Conservation (phyloP, 805 yeast species). For the Kluyveromyces siamensis region DNA sequence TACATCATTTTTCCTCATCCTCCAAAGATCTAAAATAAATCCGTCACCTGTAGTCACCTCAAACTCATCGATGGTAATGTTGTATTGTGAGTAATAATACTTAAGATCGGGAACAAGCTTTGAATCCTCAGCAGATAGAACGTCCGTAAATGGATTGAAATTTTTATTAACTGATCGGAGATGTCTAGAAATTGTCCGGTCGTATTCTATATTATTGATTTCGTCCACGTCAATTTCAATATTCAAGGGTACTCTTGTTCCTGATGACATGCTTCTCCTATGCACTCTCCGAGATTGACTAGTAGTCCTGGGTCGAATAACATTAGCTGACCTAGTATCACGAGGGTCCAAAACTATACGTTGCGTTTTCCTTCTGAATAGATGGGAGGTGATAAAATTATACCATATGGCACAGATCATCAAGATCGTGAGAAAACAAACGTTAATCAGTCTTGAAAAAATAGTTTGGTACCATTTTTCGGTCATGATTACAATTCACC, state of each 20-base stretch:
- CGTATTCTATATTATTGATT: constrained; percentile 22
- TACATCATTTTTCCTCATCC: constrained; percentile 25
- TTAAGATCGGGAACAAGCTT: constrained; percentile 44
- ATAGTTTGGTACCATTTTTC: constrained; percentile 4
- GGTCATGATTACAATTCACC: neutral
- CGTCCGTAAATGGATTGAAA: constrained; percentile 22
- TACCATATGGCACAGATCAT: constrained; percentile 25
- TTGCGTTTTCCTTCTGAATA: constrained; percentile 8
- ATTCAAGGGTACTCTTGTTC: constrained; percentile 15
- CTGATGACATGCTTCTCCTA: constrained; percentile 10
- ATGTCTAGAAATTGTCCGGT: constrained; percentile 19
- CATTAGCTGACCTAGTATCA: constrained; percentile 22
- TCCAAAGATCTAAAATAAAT: constrained; percentile 55
- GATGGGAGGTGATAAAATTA: constrained; percentile 19
- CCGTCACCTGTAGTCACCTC: constrained; percentile 73
- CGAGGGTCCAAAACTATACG: constrained; percentile 16
- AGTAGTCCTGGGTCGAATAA: constrained; percentile 9
- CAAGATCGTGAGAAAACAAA: constrained; percentile 17
- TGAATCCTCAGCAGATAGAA: constrained; percentile 18
- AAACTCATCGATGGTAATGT: constrained; percentile 49
- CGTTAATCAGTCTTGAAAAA: constrained; percentile 12
- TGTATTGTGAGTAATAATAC: constrained; percentile 59
- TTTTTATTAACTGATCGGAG: constrained; percentile 9
- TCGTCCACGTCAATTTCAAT: constrained; percentile 11
- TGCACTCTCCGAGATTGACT: constrained; percentile 6